Evolutionary conservation across 805 yeast species (phyloP), one percentile per base, ranked within the genome.

Genomic region (Kodamaea hsintzibuensis): DNA sequence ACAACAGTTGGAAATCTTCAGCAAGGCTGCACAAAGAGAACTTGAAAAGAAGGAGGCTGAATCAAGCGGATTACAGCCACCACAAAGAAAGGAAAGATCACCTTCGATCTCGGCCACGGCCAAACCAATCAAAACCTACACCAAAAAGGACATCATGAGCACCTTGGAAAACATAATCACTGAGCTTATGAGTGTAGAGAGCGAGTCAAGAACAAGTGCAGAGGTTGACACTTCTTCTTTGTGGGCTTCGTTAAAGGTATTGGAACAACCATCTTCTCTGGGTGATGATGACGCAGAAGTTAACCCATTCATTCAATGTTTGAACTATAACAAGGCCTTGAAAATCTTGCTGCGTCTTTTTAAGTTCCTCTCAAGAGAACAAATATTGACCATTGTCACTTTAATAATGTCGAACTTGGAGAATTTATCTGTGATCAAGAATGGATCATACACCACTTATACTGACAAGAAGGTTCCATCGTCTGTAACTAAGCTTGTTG

Each of bases 331-430:
- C 62, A 93, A 93, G 72, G 95, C 96, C 53, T 84, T 91, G 76
- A 92, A 91, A 70, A 81, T 91, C 38, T 85, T 93, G 74, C 91
- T 95, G 50, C 85, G 99, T 72, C 80, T 90, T 55, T 91, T 91
- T 77, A 88, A 90, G 65, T 89, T 91, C 69, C 78, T 93, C 64
- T 75, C 82, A 42, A 80, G 86, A 60, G 90, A 88, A 60, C 93
- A 90, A 66, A 84, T 89, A 60, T 77, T 89, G 57, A 86, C 92
- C 37, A 77, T 90, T 53, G 82, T 90, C 52, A 89, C 92, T 48
- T 81, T 89, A 51, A 77, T 93, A 39, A 87, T 91, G 77, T 85
- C 88, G 43, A 88, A 91, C 66, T 76, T 93, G 63, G 91, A 89
- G 56, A 84, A 88, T 60, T 79, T 92, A 61, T 85, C 86, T 64